Conservation (phyloP, 2,329 filamentous ascomycete species). For the Aspergillus pseudoviridinutans region DNA sequence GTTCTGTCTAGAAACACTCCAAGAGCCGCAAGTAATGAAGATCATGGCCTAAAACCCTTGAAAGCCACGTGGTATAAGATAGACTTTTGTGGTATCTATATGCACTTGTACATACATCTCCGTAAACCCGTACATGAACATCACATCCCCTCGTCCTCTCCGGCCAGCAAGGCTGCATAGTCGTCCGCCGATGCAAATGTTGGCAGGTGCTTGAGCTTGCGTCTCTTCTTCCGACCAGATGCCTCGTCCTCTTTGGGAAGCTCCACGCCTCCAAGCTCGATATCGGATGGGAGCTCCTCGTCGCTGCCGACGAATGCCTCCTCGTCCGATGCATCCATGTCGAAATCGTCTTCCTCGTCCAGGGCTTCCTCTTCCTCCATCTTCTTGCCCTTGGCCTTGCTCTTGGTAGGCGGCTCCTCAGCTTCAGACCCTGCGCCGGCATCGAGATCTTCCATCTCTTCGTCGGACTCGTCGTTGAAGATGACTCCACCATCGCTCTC, state of each 20-base stretch:
- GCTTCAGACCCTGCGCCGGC: conserved; percentile 43
- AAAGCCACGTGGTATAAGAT: background rate
- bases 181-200: conserved; percentile 92
- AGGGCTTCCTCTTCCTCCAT: conserved; percentile 37
- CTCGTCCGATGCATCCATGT: conserved; percentile 45
- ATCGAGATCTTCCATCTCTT: conserved; percentile 45
- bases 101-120: background rate
- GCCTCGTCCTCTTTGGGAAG: conserved; percentile 38
- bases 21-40: background rate
- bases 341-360: conserved; percentile 52
- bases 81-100: conserved; percentile 18
- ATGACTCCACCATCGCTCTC: conserved; percentile 43
- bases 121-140: background rate
- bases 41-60: background rate
- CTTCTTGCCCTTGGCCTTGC: conserved; percentile 21
- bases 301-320: conserved; percentile 50
- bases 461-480: conserved; percentile 46
- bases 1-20: background rate
- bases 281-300: conserved; percentile 51
- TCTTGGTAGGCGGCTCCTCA: conserved; percentile 29
- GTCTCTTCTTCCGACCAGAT: conserved; percentile 59
- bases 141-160: conserved; percentile 56
- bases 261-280: conserved; percentile 44
- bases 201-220: conserved; percentile 82
- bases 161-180: conserved; percentile 78